phyloP scores from a whole-genome alignment of 2,329 filamentous ascomycete genomes.

The Trichoderma simmonsii region DNA sequence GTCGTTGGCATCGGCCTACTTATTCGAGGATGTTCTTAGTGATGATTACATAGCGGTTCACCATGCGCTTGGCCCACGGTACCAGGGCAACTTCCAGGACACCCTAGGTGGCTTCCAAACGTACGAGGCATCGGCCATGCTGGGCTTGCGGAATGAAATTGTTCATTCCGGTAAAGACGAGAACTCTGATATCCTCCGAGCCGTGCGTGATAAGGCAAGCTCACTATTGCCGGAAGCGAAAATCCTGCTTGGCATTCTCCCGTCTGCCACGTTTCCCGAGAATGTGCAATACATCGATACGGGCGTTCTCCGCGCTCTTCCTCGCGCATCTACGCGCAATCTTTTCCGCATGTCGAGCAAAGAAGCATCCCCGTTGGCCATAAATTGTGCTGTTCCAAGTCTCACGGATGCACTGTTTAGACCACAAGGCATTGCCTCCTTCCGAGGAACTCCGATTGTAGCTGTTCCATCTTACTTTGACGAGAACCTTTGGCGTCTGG shows the following conservation, averaged over 20 bases:
- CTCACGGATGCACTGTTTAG: conserved; percentile 86
- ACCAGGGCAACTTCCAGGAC: conserved; percentile 95
- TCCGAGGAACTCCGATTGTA: conserved; percentile 81
- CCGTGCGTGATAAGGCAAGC: conserved; percentile 82
- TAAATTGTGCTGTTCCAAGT: conserved; percentile 84
- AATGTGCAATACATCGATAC: conserved; percentile 77
- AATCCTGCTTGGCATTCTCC: conserved; percentile 78
- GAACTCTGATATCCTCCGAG: conserved; percentile 83
- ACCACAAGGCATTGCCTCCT: conserved; percentile 73
- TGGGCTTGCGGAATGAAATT: conserved; percentile 89
- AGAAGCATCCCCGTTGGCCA: conserved; percentile 69
- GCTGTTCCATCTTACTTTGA: conserved; percentile 80
- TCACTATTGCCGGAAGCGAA: conserved; percentile 76
- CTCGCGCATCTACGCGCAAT: conserved; percentile 66
- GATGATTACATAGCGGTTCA: conserved; percentile 92
- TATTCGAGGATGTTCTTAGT: conserved; percentile 83
- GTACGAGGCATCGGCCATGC: conserved; percentile 84
- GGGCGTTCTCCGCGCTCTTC: conserved; percentile 72
- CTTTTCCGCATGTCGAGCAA: conserved; percentile 37
- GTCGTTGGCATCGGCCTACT: conserved; percentile 84
- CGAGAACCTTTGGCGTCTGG: conserved; percentile 86
- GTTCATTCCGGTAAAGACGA: conserved; percentile 87
- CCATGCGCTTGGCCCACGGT: conserved; percentile 82
- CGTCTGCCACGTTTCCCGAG: conserved; percentile 74
- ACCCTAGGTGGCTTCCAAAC: conserved; percentile 95